phyloP scores from a whole-genome alignment of 78 protist genomes.

The Anaeramoeba flamelloides region DNA sequence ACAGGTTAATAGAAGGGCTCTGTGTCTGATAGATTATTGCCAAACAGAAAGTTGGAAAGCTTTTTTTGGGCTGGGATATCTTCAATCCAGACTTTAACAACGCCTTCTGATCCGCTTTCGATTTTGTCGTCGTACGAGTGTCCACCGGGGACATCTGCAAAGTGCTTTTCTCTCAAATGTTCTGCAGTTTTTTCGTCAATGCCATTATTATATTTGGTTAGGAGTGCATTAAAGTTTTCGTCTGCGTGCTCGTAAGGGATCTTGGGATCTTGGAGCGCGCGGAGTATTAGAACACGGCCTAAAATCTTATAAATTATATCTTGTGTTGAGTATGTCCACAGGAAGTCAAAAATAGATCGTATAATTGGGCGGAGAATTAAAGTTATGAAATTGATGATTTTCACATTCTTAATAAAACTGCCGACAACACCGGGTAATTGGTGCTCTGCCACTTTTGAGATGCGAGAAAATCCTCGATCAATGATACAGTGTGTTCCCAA shows the following conservation, averaged over 20 bases:
- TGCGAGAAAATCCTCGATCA: background rate
- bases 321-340: background rate
- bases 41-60: too few species aligned
- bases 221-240: background rate
- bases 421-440: background rate
- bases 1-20: too few species aligned
- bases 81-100: too few species aligned
- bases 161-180: too few species aligned
- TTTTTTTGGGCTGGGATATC: too few species aligned
- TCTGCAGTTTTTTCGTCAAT: too few species aligned
- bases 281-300: background rate
- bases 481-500: background rate
- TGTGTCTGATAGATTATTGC: too few species aligned
- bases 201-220: too few species aligned
- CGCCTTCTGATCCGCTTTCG: too few species aligned
- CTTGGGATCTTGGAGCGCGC: background rate
- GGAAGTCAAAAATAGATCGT: background rate
- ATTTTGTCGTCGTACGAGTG: too few species aligned
- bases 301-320: background rate
- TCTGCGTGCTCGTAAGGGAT: background rate
- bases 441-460: background rate
- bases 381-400: background rate
- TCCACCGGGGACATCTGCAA: too few species aligned
- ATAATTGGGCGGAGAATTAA: background rate
- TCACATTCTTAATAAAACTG: background rate